phyloP scores from a whole-genome alignment of 83 land plant genomes.

The Diphasiastrum complanatum region DNA sequence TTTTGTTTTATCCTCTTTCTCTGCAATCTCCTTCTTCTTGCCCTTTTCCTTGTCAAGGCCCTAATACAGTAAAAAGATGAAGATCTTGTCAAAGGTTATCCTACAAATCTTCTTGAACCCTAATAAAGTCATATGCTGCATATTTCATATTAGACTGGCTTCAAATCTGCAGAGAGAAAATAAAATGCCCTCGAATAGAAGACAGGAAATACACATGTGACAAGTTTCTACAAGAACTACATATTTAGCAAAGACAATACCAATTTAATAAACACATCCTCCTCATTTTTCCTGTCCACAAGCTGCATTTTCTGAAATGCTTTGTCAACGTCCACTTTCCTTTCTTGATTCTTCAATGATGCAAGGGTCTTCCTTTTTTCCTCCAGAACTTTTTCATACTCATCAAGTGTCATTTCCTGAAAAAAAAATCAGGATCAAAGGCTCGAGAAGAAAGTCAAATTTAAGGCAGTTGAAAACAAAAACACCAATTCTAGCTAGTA shows the following conservation, averaged over 20 bases:
- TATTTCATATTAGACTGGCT: neutral
- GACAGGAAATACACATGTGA: no score
- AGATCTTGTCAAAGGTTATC: neutral
- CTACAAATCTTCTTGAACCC: no score
- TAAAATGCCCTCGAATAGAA: neutral
- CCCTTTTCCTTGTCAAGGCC: slow-evolving; percentile 32
- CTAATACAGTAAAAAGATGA: slow-evolving; percentile 2
- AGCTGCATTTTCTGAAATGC: slow-evolving; percentile 39
- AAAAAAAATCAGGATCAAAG: neutral
- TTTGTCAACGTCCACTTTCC: slow-evolving; percentile 33
- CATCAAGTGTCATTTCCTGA: slow-evolving; percentile 41
- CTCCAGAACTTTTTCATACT: slow-evolving; percentile 30
- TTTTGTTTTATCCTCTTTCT: slow-evolving; percentile 35
- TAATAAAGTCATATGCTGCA: no score
- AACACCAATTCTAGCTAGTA: neutral
- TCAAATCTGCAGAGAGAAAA: neutral
- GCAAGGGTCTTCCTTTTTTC: slow-evolving; percentile 37
- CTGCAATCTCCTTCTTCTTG: slow-evolving; percentile 31
- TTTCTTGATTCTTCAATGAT: slow-evolving; percentile 24
- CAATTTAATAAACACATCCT: slow-evolving; percentile 18
- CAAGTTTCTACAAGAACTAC: neutral
- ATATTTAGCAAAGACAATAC: slow-evolving; percentile 4
- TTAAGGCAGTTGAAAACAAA: neutral
- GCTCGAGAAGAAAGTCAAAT: neutral
- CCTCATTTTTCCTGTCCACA: slow-evolving; percentile 32